Percentiles rank a stretch among this genome's conserved stretches.
Conservation (phyloP, 805 yeast genomes). For the Wickerhamiella brachini region DNA sequence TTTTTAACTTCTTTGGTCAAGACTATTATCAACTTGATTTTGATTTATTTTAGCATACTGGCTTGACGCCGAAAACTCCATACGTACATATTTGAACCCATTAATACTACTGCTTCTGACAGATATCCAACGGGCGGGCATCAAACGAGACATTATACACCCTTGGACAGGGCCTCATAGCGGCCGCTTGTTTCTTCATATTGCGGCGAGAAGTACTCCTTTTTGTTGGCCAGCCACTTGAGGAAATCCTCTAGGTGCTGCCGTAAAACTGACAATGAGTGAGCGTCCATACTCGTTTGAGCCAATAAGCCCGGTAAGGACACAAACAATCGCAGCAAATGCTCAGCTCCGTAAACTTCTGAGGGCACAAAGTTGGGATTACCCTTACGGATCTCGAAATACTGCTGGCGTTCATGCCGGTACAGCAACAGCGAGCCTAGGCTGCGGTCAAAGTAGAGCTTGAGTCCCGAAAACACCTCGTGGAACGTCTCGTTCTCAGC, state of each 20-base stretch:
- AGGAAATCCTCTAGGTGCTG: conserved; percentile 42
- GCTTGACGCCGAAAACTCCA: neutral
- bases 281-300: conserved; percentile 69
- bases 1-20: neutral
- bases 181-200: conserved; percentile 28
- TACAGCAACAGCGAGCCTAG: conserved; percentile 58
- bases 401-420: conserved; percentile 67
- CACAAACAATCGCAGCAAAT: conserved; percentile 61
- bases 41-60: neutral
- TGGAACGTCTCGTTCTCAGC: conserved; percentile 38
- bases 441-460: conserved; percentile 58
- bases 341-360: conserved; percentile 66
- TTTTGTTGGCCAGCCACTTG: conserved; percentile 35
- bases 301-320: conserved; percentile 73
- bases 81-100: neutral
- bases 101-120: too few relatives aligned
- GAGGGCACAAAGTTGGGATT: conserved; percentile 24
- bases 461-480: conserved; percentile 62
- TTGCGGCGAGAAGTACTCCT: conserved; percentile 25
- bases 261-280: conserved; percentile 43
- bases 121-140: too few relatives aligned
- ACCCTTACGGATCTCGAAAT: conserved; percentile 33
- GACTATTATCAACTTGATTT: neutral
- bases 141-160: conserved; percentile 11
- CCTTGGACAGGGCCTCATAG: conserved; percentile 27